phyloP scores from a whole-genome alignment of 2,329 filamentous ascomycete species.

The Simplicillium aogashimaense region DNA sequence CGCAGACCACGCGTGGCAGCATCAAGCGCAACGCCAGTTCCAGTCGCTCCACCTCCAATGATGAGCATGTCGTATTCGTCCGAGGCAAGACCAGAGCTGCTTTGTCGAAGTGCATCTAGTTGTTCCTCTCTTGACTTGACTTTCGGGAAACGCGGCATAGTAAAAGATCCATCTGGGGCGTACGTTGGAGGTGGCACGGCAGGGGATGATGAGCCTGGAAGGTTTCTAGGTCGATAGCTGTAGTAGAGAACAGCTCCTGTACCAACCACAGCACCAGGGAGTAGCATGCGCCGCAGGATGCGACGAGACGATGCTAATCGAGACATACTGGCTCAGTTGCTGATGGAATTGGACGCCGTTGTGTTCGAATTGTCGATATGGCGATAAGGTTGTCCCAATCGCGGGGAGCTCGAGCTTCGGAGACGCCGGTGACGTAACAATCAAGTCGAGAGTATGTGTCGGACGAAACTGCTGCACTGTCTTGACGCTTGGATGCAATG shows the following conservation, averaged over 20 bases:
- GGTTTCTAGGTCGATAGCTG: constrained; percentile 59
- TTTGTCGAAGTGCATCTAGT: constrained; percentile 47
- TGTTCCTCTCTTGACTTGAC: constrained; percentile 55
- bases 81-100: constrained; percentile 14
- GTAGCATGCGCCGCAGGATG: constrained; percentile 30
- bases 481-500: no score
- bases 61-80: constrained; percentile 59
- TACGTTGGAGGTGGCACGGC: constrained; percentile 62
- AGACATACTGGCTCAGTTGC: neutral
- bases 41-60: constrained; percentile 63
- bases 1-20: constrained; percentile 61
- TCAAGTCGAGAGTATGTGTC: no score
- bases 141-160: constrained; percentile 54
- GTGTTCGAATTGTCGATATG: no score
- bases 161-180: constrained; percentile 57
- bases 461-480: no score
- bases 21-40: constrained; percentile 61
- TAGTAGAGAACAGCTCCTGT: constrained; percentile 37
- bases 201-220: constrained; percentile 58
- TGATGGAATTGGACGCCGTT: neutral
- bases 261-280: constrained; percentile 30
- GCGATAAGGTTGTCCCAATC: no score
- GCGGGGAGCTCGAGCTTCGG: no score
- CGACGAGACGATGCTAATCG: constrained; percentile 1
- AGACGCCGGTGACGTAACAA: no score